Evolutionary conservation across 495 filamentous ascomycete species (phyloP).

Genomic region (Penicillium ucsense): DNA sequence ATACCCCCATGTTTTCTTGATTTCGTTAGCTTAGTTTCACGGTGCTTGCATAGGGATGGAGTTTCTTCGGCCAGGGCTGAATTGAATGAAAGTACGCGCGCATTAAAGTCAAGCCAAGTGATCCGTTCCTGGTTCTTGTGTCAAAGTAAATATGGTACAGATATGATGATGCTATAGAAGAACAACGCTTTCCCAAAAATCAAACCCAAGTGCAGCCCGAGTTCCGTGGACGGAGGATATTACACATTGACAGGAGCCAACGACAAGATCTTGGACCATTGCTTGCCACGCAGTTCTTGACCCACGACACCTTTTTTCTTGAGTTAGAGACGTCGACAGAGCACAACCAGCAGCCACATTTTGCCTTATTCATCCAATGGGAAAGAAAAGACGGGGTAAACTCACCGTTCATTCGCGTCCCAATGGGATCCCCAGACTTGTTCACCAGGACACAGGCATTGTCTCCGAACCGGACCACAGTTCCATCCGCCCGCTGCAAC

Average conservation of each 20-base stretch:
- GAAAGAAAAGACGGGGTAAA: neutral
- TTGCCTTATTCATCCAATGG: too few species aligned
- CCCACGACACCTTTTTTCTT: slow-evolving; percentile 57
- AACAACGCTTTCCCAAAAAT: slow-evolving; percentile 24
- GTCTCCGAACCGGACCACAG: slow-evolving; percentile 86
- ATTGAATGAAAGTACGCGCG: slow-evolving; percentile 1
- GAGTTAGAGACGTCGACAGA: too few species aligned
- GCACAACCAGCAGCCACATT: too few species aligned
- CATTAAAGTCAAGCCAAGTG: neutral
- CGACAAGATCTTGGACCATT: slow-evolving; percentile 97
- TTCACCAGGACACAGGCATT: slow-evolving; percentile 97
- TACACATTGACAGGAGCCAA: slow-evolving; percentile 90
- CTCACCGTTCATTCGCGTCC: slow-evolving; percentile 78
- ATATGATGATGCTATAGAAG: slow-evolving; percentile 17
- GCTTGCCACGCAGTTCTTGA: slow-evolving; percentile 71
- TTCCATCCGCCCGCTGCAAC: slow-evolving; percentile 76
- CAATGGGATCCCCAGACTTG: slow-evolving; percentile 92
- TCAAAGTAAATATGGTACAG: slow-evolving; percentile 22
- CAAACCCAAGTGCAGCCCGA: slow-evolving; percentile 3
- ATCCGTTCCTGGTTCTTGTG: neutral
- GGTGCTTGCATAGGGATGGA: slow-evolving; percentile 18
- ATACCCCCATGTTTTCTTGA: slow-evolving; percentile 23
- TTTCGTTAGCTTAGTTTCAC: slow-evolving; percentile 5
- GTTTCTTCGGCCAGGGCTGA: slow-evolving; percentile 12
- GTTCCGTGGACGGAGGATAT: slow-evolving; percentile 20